phyloP scores from a whole-genome alignment of 495 filamentous ascomycete genomes.

The Amphirosellinia nigrospora region DNA sequence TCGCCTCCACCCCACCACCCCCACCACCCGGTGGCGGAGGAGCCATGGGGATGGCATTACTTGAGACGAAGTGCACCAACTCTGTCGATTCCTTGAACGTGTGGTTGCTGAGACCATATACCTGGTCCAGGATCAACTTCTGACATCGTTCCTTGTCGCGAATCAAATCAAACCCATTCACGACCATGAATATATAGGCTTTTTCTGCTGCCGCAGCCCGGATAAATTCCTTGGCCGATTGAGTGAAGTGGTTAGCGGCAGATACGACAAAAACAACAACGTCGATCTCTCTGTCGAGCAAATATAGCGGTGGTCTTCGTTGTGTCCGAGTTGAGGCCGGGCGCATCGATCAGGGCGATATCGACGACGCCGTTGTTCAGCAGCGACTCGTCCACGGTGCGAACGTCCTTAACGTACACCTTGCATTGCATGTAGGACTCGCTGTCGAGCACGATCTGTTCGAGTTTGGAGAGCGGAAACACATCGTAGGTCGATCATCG shows the following conservation, averaged over 20 bases:
- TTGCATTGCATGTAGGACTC: conserved; percentile 91
- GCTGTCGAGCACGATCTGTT: conserved; percentile 89
- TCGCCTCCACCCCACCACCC: conserved; percentile 62
- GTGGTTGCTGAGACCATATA: conserved; percentile 79
- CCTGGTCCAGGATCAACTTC: conserved; percentile 90
- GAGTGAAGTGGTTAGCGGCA: conserved; percentile 95
- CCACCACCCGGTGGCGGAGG: conserved; percentile 59
- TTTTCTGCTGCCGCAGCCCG: conserved; percentile 94
- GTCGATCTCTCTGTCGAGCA: conserved; percentile 94
- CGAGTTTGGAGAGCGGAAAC: conserved; percentile 74
- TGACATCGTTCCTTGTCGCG: conserved; percentile 81
- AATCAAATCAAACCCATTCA: conserved; percentile 96
- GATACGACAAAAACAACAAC: conserved; percentile 98
- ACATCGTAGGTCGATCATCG: conserved; percentile 91
- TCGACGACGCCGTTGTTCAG: conserved; percentile 98
- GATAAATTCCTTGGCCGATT: conserved; percentile 96
- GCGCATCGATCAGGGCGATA: conserved; percentile 96
- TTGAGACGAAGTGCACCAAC: conserved; percentile 96
- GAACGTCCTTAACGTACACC: conserved; percentile 91
- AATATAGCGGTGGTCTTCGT: conserved; percentile 97
- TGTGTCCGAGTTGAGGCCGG: conserved; percentile 92
- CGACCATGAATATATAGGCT: conserved; percentile 98
- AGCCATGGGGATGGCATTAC: conserved; percentile 83
- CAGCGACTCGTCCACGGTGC: conserved; percentile 88
- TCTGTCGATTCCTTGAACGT: conserved; percentile 93